These are phyloP conservation scores for Metschnikowia reukaufii DNA, from an alignment of 805 yeast genomes.

Conservation along the genomic window DNA sequence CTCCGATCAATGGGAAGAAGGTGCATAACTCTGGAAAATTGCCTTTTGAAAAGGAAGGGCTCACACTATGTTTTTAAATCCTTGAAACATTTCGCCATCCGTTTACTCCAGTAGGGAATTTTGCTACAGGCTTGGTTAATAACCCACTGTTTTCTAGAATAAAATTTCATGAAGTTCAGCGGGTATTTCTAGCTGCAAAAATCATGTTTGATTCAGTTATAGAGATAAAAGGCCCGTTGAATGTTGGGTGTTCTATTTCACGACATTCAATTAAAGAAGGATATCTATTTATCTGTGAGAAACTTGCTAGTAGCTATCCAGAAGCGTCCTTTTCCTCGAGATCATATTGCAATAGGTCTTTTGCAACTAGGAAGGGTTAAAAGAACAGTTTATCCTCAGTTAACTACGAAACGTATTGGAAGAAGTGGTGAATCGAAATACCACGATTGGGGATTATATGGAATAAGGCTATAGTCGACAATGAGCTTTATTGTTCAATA, in stretches of 20 bases:
- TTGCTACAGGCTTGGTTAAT: background rate
- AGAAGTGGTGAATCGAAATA: no score
- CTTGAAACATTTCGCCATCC: background rate
- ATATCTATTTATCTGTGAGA: conserved; percentile 42
- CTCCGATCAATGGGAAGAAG: background rate
- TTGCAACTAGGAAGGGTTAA: conserved; percentile 43
- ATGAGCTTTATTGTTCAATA: no score
- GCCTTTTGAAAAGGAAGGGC: background rate
- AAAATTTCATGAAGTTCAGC: conserved; percentile 42
- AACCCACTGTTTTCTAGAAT: conserved; percentile 25
- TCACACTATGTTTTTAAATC: background rate
- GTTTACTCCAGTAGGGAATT: background rate
- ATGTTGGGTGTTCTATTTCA: conserved; percentile 19
- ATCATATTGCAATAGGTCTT: conserved; percentile 36
- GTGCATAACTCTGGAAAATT: background rate
- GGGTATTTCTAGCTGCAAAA: conserved; percentile 43
- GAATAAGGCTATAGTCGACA: no score
- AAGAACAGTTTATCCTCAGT: no score
- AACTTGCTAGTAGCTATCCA: conserved; percentile 38
- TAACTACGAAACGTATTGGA: no score
- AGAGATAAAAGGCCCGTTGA: conserved; percentile 17
- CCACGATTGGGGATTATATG: no score
- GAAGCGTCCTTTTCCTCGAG: conserved; percentile 32
- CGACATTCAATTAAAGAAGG: conserved; percentile 42
- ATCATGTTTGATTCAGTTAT: conserved; percentile 35